Conservation (phyloP, 208 protist genomes). For the Acanthamoeba royreba region DNA sequence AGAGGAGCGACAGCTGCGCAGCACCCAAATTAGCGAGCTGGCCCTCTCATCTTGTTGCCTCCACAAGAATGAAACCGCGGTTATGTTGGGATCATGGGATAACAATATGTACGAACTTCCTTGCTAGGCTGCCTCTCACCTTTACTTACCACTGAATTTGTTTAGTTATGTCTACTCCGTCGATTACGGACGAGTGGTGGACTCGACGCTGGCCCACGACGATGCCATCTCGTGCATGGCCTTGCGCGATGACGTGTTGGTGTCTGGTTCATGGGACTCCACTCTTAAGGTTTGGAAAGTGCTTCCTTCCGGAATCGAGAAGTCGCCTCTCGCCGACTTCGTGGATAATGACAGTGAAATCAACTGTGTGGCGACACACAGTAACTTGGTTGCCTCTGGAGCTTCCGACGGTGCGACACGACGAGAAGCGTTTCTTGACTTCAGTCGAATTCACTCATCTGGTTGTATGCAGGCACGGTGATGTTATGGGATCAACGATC, state of each 20-base stretch:
- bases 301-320: not conserved
- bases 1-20: slow-evolving; percentile 71
- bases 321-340: not conserved
- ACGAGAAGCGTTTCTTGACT: not conserved
- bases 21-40: slow-evolving; percentile 34
- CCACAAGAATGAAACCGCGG: slow-evolving; percentile 59
- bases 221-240: slow-evolving; percentile 68
- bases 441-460: not conserved
- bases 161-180: slow-evolving; percentile 74
- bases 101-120: slow-evolving; percentile 67
- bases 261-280: slow-evolving; percentile 47
- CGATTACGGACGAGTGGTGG: slow-evolving; percentile 63
- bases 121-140: not conserved
- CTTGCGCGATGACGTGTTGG: slow-evolving; percentile 49
- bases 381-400: not conserved
- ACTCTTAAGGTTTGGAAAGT: slow-evolving; percentile 1
- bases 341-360: slow-evolving; percentile 36
- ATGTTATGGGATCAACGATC: not conserved
- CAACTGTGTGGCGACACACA: not conserved
- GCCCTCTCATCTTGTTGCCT: slow-evolving; percentile 68
- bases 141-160: not conserved
- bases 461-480: not conserved
- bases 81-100: slow-evolving; percentile 75
- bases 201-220: slow-evolving; percentile 62
- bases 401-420: not conserved